These are phyloP conservation scores for Rhizophora mangle DNA, from an alignment of 345 rosid genomes.

Conservation along the genomic window DNA sequence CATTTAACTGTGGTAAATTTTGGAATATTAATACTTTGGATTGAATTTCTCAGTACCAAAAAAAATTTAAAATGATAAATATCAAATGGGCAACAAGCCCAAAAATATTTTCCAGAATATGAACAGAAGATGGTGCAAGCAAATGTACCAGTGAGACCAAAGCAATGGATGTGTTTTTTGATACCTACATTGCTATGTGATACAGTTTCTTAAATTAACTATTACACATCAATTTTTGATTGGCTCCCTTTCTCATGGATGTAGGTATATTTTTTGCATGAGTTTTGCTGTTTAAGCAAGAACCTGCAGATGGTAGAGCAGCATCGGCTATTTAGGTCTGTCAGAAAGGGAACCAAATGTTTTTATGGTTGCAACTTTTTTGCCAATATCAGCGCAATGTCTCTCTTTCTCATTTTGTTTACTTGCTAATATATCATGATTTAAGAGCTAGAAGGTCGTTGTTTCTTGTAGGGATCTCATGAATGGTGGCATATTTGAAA, in stretches of 20 bases:
- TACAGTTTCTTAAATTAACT: neutral
- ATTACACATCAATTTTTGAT: neutral
- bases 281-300: slow-evolving; percentile 84
- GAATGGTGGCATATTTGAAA: slow-evolving; percentile 73
- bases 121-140: too few relatives aligned
- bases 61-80: too few relatives aligned
- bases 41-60: too few relatives aligned
- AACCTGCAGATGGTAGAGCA: slow-evolving; percentile 88
- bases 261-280: slow-evolving; percentile 80
- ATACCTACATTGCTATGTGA: too few relatives aligned
- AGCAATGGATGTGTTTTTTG: too few relatives aligned
- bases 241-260: slow-evolving; percentile 13
- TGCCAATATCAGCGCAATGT: neutral
- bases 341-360: slow-evolving; percentile 16
- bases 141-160: too few relatives aligned
- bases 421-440: neutral
- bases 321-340: slow-evolving; percentile 73
- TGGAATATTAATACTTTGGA: neutral
- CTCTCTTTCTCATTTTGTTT: neutral
- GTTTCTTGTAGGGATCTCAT: slow-evolving; percentile 63
- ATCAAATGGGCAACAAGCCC: too few relatives aligned
- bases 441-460: slow-evolving; percentile 3
- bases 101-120: too few relatives aligned
- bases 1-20: neutral
- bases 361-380: neutral